Evolutionary conservation across 2,329 filamentous ascomycete genomes (phyloP).

Genomic region (Didymella exigua): DNA sequence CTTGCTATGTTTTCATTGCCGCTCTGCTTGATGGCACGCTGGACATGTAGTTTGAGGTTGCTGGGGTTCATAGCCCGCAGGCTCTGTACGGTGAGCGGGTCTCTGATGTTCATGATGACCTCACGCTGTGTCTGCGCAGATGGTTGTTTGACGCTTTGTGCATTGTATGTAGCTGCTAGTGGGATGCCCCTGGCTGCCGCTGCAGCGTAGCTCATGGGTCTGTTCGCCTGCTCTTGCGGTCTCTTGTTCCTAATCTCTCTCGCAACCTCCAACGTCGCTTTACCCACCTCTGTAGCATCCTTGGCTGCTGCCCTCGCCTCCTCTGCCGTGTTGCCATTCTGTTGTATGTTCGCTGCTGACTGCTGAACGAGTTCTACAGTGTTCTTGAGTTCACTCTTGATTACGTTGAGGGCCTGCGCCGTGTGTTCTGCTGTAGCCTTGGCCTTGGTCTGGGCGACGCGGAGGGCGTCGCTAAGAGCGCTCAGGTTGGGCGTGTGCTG

Average conservation of each 20-base stretch:
- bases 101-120: constrained; percentile 25
- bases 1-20: constrained; percentile 25
- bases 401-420: neutral
- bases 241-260: neutral
- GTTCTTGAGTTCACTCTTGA: neutral
- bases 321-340: neutral
- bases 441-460: too few species aligned
- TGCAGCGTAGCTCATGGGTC: neutral
- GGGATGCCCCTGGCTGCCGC: neutral
- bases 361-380: neutral
- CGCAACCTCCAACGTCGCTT: neutral
- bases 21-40: constrained; percentile 23
- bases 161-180: neutral
- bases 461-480: too few species aligned
- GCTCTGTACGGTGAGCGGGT: constrained; percentile 20
- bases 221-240: neutral
- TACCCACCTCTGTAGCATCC: neutral
- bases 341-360: neutral
- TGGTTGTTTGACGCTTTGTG: neutral
- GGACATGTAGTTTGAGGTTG: constrained; percentile 22
- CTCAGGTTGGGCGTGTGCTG: constrained; percentile 23
- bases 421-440: neutral
- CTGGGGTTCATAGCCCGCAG: constrained; percentile 19
- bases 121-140: constrained; percentile 22
- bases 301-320: neutral